Evolutionary conservation across 352 stramenopile species (phyloP), one percentile per base, ranked within the genome.

Genomic region (Globisporangium takayamanum): DNA sequence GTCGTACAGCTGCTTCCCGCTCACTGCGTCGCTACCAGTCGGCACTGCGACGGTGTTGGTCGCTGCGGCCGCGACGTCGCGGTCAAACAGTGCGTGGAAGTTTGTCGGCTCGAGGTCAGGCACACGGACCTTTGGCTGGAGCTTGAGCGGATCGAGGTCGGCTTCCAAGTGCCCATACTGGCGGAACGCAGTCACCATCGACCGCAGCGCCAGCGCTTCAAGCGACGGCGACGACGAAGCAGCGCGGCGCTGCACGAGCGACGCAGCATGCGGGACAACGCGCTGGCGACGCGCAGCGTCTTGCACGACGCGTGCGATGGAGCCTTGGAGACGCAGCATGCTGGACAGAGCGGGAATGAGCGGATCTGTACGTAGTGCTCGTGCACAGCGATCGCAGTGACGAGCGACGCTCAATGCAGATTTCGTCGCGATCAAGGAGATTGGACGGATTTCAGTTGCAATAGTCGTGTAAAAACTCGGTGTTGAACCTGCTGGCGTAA

Each of bases 81-180:
- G 55, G 15, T 59, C 57, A 11, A 90, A 63, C n/a, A 93, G 59
- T 33, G 84, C 59, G 26, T 72, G 50, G 52, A 91, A 93, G 57
- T 85, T 75, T 10, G 64, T 50, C 0, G 68, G 44, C 0, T 66
- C 53, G 20, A 93, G 68, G 12, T 73, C 69, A 11, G 65, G 52
- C 5, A 89, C 71, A 1, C 59, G 39, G 18, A 62, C 60, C 41
- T 58, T 62, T 50, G 77, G 69, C 20, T 75, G 68, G 62, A 87
- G 57, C 14, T 64, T 41, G 14, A 94, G 61, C 4, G 84, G 84
- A 22, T 94, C 81, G 15, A 91, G 62, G 46, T 88, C 76, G 2
- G 84, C 84, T 49, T 91, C 76, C 7, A 94, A 55, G 62, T 94
- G 84, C 26, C 84, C 84, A 50, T 77, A 85, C 48, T 88, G 80